Evolutionary conservation across 2,329 filamentous ascomycete genomes (phyloP).

Genomic region (Pseudogymnoascus sp.): DNA sequence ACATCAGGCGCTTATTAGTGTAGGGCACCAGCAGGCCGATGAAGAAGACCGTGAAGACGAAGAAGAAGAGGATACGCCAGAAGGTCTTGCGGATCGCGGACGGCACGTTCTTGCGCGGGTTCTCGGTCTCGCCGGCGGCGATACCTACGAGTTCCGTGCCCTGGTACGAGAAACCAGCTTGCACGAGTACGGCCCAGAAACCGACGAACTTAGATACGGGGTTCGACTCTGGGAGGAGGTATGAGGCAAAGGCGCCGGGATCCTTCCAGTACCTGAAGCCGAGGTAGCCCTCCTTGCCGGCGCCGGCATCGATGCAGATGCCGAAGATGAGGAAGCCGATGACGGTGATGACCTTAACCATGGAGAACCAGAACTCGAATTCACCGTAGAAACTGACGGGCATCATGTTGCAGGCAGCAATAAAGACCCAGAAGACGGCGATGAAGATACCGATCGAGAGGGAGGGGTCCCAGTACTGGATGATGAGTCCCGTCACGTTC

Average conservation of each 20-base stretch:
- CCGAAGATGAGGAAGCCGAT: conserved; percentile 68
- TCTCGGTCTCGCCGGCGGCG: conserved; percentile 66
- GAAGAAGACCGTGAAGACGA: conserved; percentile 57
- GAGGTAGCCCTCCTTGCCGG: conserved; percentile 58
- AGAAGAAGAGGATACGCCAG: conserved; percentile 64
- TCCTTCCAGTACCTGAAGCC: conserved; percentile 64
- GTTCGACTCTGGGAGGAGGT: conserved; percentile 37
- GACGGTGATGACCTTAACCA: conserved; percentile 68
- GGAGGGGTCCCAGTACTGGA: conserved; percentile 60
- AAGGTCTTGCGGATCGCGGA: conserved; percentile 66
- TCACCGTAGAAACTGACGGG: conserved; percentile 68
- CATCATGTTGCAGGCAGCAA: conserved; percentile 61
- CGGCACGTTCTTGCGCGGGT: conserved; percentile 65
- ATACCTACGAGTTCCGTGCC: conserved; percentile 70
- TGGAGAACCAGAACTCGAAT: conserved; percentile 70
- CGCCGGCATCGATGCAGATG: conserved; percentile 66
- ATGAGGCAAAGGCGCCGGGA: conserved; percentile 59
- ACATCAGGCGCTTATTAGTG: conserved; percentile 45
- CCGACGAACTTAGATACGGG: conserved; percentile 54
- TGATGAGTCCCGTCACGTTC: conserved; percentile 62
- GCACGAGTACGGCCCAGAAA: conserved; percentile 61
- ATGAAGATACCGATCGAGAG: conserved; percentile 66
- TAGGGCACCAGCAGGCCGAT: conserved; percentile 63
- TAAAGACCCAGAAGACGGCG: conserved; percentile 61
- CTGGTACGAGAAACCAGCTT: conserved; percentile 61